A percentile compares a stretch with the other conserved stretches of the same genome.
phyloP scores from a whole-genome alignment of 768 basidiomycete species.

The Suillus variegatus region DNA sequence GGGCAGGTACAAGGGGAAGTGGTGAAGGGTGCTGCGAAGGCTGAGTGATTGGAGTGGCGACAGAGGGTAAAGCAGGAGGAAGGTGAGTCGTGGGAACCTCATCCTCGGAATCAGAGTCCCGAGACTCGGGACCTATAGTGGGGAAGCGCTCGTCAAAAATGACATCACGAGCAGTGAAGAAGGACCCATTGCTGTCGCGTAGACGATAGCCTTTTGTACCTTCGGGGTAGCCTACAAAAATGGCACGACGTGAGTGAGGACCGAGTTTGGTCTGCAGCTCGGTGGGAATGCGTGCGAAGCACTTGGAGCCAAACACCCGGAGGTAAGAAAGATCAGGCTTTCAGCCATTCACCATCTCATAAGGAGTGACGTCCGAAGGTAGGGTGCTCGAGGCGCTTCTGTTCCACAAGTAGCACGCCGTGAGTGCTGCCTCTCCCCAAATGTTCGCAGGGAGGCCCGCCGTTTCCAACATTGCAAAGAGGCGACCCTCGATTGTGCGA shows the following conservation, averaged over 20 bases:
- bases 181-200: conserved; percentile 3
- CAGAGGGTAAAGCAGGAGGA: too few species aligned
- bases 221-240: conserved; percentile 4
- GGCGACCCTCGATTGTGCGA: rapidly evolving
- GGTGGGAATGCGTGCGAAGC: conserved; percentile 13
- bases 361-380: background rate
- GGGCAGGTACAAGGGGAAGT: too few species aligned
- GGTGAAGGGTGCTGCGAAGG: too few species aligned
- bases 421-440: background rate
- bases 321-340: conserved; percentile 10
- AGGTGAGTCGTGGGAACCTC: background rate
- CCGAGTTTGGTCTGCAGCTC: conserved; percentile 7
- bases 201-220: conserved; percentile 15
- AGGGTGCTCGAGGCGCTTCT: background rate
- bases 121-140: background rate
- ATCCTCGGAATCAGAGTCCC: background rate
- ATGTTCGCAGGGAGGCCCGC: rapidly evolving
- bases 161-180: conserved; percentile 5
- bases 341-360: conserved; percentile 10
- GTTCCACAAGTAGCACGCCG: background rate
- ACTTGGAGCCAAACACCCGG: conserved; percentile 16
- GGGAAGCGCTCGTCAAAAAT: background rate
- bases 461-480: rapidly evolving
- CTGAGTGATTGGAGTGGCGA: too few species aligned
- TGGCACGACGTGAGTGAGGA: conserved; percentile 11